phyloP scores from a whole-genome alignment of 805 yeast species.

The Naumovozyma castellii region DNA sequence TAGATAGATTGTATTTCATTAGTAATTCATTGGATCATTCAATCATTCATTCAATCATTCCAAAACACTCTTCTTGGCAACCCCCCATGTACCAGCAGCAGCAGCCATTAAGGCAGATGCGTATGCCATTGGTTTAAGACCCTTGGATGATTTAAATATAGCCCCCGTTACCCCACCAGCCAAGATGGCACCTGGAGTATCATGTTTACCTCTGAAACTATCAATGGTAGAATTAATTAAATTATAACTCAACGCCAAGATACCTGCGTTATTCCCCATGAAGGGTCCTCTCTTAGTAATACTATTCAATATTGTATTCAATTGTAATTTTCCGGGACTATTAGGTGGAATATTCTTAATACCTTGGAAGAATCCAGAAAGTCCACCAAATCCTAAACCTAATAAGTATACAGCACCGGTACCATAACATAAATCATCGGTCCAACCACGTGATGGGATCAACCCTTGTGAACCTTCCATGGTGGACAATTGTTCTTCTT shows the following conservation, averaged over 20 bases:
- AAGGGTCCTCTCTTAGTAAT: slow-evolving; percentile 94
- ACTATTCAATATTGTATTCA: slow-evolving; percentile 84
- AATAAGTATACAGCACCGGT: slow-evolving; percentile 87
- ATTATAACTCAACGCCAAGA: slow-evolving; percentile 82
- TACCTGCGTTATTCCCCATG: slow-evolving; percentile 92
- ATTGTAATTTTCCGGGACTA: slow-evolving; percentile 69
- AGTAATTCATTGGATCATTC: neutral
- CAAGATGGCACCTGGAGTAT: slow-evolving; percentile 68
- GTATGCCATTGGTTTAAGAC: slow-evolving; percentile 79
- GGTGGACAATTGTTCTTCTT: slow-evolving; percentile 66
- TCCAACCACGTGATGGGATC: slow-evolving; percentile 95
- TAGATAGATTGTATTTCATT: neutral
- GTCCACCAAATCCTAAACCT: slow-evolving; percentile 85
- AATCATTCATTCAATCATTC: slow-evolving; percentile 5
- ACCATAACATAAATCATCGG: slow-evolving; percentile 95
- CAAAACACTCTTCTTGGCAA: slow-evolving; percentile 41
- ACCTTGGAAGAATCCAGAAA: slow-evolving; percentile 83
- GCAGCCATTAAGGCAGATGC: slow-evolving; percentile 78
- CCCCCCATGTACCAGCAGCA: slow-evolving; percentile 92
- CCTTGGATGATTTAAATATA: slow-evolving; percentile 74
- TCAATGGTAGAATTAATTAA: slow-evolving; percentile 73
- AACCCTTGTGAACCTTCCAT: slow-evolving; percentile 84
- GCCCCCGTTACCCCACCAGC: slow-evolving; percentile 95
- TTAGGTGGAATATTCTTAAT: slow-evolving; percentile 62
- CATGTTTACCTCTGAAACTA: slow-evolving; percentile 79